Conservation (phyloP, 2,329 filamentous ascomycete species). For the Talaromyces sp. region DNA sequence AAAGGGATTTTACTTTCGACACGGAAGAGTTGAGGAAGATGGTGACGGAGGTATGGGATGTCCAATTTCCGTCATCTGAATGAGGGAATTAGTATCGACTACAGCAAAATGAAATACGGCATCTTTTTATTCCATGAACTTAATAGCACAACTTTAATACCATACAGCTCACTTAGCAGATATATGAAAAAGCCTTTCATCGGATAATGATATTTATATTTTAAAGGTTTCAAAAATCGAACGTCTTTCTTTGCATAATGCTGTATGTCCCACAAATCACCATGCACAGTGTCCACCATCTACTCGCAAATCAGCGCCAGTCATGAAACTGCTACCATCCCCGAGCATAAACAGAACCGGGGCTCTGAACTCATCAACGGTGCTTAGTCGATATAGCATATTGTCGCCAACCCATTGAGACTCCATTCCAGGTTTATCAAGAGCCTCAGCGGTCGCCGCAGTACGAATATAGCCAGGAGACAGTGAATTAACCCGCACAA, state of each 20-base stretch:
- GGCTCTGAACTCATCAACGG: conserved; percentile 24
- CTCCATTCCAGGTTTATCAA: conserved; percentile 16
- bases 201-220: too few species aligned
- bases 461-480: conserved; percentile 19
- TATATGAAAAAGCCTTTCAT: too few species aligned
- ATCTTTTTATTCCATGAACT: too few species aligned
- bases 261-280: too few species aligned
- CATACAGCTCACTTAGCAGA: too few species aligned
- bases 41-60: not conserved
- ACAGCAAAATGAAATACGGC: too few species aligned
- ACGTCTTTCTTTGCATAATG: too few species aligned
- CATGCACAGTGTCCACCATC: too few species aligned
- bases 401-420: conserved; percentile 16
- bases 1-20: conserved; percentile 4
- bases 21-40: conserved; percentile 1
- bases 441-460: conserved; percentile 10
- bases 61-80: not conserved
- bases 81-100: too few species aligned
- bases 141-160: too few species aligned
- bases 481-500: conserved; percentile 19
- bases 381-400: conserved; percentile 19
- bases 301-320: conserved; percentile 15
- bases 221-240: too few species aligned
- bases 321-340: conserved; percentile 33
- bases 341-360: conserved; percentile 26